Base-by-base conservation (phyloP, 805 yeast genomes). In the Metschnikowia picachoensis region DNA sequence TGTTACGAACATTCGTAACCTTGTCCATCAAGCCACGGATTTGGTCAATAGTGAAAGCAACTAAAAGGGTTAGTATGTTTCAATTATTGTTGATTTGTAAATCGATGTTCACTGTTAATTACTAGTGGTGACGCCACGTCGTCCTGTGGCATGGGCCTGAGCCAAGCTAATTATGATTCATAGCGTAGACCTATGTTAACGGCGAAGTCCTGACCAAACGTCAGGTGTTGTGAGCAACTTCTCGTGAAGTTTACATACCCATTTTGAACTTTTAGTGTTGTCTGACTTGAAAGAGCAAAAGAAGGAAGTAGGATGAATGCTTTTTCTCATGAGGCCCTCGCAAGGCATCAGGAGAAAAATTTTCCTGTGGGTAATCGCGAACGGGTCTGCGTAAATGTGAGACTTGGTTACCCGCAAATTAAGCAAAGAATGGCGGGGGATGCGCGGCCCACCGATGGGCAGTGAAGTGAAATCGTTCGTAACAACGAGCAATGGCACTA, bases 1-100 rank as follows among this genome's bases (percentile, higher is more conserved):
- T 94, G 95, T 94, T 94, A 83, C 99, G 97, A 72, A 94, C 97
- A 74, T 92, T 92, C 78, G 97, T 86, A 82, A 91, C 97, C 79
- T 85, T 86, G 95, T 94, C 98, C 99, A 92, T 92, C 78, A 92
- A 85, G 72, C 78, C 90, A 81, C 99, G 95, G 85, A 94, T 92
- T 81, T 94, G 97, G 67, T 72, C 77, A 68, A 72, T 71, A 65
- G 77, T 72, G 70, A 72, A 72, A 67, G 76, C 76, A 70, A 72
- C 77, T 71, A 55, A 12, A 20, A 20, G 7, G 4, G 25, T 20
- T 20, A 20, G 25, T 20, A 20, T 20, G 25, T 20, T 5, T 7
- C 7, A 20, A 20, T 20, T 20, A 20, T 20, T 5, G 25, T 20
- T 20, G 7, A 20, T 20, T 7, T 5, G 25, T 20, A 20, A 20